Conservation (phyloP, 1,139 yeast genomes). For the Saccharomycopsis hybrid region DNA sequence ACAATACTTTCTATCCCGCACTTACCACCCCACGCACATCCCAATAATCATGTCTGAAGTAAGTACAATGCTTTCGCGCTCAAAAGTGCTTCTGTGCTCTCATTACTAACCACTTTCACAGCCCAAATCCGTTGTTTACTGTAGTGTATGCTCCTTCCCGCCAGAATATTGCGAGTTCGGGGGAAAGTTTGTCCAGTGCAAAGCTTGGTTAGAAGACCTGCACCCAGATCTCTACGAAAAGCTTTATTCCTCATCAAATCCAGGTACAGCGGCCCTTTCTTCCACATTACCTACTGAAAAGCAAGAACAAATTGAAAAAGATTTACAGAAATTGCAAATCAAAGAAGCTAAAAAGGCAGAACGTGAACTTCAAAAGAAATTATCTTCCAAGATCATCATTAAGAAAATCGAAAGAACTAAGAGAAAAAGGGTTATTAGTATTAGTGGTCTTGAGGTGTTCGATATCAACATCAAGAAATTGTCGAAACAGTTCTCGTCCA, state of each 20-base stretch:
- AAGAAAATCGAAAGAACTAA: conserved; percentile 89
- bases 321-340: conserved; percentile 76
- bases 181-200: conserved; percentile 73
- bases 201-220: conserved; percentile 65
- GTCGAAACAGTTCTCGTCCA: conserved; percentile 87
- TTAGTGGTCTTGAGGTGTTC: conserved; percentile 83
- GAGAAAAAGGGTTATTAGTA: conserved; percentile 81
- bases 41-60: no score
- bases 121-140: conserved; percentile 53
- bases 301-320: conserved; percentile 76
- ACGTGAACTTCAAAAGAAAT: conserved; percentile 71
- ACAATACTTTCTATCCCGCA: no score
- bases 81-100: no score
- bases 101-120: conserved; percentile 16
- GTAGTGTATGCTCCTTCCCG: conserved; percentile 82
- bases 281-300: conserved; percentile 43
- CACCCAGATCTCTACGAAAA: conserved; percentile 51
- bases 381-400: conserved; percentile 72
- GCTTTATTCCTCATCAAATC: conserved; percentile 47
- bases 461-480: conserved; percentile 85
- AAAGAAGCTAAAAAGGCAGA: conserved; percentile 87
- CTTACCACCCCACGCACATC: no score
- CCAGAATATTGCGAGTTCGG: conserved; percentile 96
- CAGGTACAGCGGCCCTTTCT: conserved; percentile 21
- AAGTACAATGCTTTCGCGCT: no score